Percentiles rank a stretch among this genome's conserved stretches.
Evolutionary conservation across 805 yeast genomes (phyloP).

Genomic region (Hanseniaspora singularis): DNA sequence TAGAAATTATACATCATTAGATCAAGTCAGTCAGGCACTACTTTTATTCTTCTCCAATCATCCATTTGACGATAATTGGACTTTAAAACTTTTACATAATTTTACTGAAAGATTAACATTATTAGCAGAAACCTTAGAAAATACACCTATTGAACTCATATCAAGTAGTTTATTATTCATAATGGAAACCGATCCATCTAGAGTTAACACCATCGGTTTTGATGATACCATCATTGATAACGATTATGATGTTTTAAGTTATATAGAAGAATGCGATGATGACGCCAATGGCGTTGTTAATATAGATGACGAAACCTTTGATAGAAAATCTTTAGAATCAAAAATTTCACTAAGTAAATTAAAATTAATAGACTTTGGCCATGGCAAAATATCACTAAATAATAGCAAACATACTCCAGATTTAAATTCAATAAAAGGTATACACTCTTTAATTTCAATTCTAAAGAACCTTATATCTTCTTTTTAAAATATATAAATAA

Average conservation of each 20-base stretch:
- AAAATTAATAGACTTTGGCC: conserved; percentile 82
- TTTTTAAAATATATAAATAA: too few relatives aligned
- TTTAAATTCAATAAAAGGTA: not conserved
- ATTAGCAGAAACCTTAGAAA: conserved; percentile 51
- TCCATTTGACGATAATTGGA: conserved; percentile 26
- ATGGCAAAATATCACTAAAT: conserved; percentile 40
- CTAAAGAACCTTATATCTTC: not conserved
- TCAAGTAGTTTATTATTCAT: conserved; percentile 65
- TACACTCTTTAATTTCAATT: not conserved
- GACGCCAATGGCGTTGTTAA: conserved; percentile 1
- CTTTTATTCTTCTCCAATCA: conserved; percentile 35
- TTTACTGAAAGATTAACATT: conserved; percentile 52
- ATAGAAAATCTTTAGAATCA: conserved; percentile 20
- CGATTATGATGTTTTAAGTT: conserved; percentile 26
- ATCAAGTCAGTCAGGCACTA: conserved; percentile 37
- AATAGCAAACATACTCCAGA: not conserved
- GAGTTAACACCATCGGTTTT: conserved; percentile 38
- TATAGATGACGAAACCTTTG: conserved; percentile 23
- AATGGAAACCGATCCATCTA: conserved; percentile 51
- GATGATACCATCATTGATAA: conserved; percentile 34
- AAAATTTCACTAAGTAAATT: conserved; percentile 41
- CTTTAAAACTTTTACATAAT: conserved; percentile 32
- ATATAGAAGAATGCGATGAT: conserved; percentile 29
- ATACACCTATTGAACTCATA: conserved; percentile 50
- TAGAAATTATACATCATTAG: conserved; percentile 35